Evolutionary conservation across 176 grass and related monocot genomes (phyloP).

Genomic region (Phoenix dactylifera): DNA sequence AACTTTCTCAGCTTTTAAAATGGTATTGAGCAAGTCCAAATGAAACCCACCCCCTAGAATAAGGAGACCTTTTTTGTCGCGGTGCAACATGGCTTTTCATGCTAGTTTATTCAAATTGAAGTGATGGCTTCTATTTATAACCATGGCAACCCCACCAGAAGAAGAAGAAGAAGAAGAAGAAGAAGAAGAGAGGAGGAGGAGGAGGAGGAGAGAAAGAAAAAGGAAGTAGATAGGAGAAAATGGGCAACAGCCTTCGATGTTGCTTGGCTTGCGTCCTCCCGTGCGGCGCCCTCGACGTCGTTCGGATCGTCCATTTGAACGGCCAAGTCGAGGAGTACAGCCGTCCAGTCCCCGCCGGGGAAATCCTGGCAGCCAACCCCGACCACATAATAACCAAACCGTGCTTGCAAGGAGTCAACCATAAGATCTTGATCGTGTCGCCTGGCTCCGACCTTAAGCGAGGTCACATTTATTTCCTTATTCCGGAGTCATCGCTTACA

Average conservation of each 20-base stretch:
- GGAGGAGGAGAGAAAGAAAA: not conserved
- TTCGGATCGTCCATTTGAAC: conserved; percentile 84
- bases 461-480: conserved; percentile 83
- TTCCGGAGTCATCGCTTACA: conserved; percentile 46
- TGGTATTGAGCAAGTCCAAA: too few relatives aligned
- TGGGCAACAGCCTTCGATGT: conserved; percentile 93
- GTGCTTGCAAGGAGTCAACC: conserved; percentile 46
- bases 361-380: conserved; percentile 73
- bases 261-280: conserved; percentile 91
- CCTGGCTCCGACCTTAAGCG: conserved; percentile 76
- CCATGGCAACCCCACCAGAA: too few relatives aligned
- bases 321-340: conserved; percentile 84
- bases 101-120: too few relatives aligned
- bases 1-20: too few relatives aligned
- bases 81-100: too few relatives aligned
- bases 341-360: conserved; percentile 49
- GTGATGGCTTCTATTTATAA: too few relatives aligned
- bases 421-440: conserved; percentile 62
- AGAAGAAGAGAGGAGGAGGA: too few relatives aligned
- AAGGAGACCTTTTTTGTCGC: too few relatives aligned
- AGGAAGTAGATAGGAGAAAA: conserved; percentile 9
- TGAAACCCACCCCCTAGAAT: too few relatives aligned
- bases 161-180: too few relatives aligned
- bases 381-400: conserved; percentile 74
- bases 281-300: conserved; percentile 81